Conservation (phyloP, 2,329 filamentous ascomycete species). For the Colletotrichum ledebouriae region DNA sequence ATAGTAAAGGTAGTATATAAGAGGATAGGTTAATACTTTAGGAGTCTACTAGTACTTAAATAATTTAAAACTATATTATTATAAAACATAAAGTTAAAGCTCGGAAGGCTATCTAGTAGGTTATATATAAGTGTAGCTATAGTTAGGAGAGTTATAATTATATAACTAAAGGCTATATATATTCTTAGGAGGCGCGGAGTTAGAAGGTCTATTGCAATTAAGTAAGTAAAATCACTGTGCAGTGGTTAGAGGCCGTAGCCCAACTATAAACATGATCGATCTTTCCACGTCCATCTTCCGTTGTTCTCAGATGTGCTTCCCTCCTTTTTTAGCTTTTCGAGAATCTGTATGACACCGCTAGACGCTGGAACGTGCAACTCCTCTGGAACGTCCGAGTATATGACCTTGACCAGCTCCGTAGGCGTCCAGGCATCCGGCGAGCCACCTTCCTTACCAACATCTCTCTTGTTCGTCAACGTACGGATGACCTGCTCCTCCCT, state of each 20-base stretch:
- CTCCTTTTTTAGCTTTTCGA: constrained; percentile 83
- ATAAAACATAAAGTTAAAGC: too few relatives aligned
- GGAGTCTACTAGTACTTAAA: too few relatives aligned
- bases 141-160: too few relatives aligned
- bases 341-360: constrained; percentile 80
- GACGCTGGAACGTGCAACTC: constrained; percentile 82
- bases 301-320: constrained; percentile 68
- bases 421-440: constrained; percentile 69
- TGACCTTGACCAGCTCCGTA: constrained; percentile 87
- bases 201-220: too few relatives aligned
- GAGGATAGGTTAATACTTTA: too few relatives aligned
- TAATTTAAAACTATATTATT: too few relatives aligned
- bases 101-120: too few relatives aligned
- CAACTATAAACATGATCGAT: constrained; percentile 56
- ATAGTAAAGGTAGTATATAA: too few relatives aligned
- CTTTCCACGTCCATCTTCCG: constrained; percentile 59
- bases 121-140: too few relatives aligned
- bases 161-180: too few relatives aligned
- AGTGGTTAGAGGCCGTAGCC: neutral
- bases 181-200: too few relatives aligned
- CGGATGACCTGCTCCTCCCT: constrained; percentile 83
- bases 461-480: constrained; percentile 62
- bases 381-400: constrained; percentile 85
- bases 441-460: constrained; percentile 43
- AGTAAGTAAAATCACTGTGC: too few relatives aligned